These are phyloP conservation scores for Phytophthora macrochlamydospora DNA, from an alignment of 352 stramenopile species.

Conservation along the genomic window DNA sequence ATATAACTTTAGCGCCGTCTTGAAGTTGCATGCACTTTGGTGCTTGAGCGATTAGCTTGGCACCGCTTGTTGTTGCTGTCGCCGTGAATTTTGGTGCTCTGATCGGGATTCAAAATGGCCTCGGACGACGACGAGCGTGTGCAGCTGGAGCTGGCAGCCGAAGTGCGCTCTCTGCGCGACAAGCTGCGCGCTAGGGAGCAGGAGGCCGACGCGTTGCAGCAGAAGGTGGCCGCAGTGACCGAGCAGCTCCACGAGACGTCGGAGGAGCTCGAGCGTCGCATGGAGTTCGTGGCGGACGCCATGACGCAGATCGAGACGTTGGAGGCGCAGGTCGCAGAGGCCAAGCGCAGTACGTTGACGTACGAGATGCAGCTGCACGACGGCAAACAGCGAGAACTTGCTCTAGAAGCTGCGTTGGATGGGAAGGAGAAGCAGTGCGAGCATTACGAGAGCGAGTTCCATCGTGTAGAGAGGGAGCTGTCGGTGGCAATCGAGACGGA, in stretches of 20 bases:
- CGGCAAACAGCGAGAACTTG: slow-evolving; percentile 38
- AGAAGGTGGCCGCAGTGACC: slow-evolving; percentile 46
- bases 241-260: slow-evolving; percentile 57
- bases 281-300: slow-evolving; percentile 54
- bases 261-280: slow-evolving; percentile 56
- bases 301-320: slow-evolving; percentile 47
- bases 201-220: slow-evolving; percentile 39
- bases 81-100: background rate
- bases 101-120: slow-evolving; percentile 5
- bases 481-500: slow-evolving; percentile 21
- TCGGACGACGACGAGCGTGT: slow-evolving; percentile 31
- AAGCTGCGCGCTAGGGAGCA: slow-evolving; percentile 41
- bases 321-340: slow-evolving; percentile 45
- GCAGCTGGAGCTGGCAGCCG: slow-evolving; percentile 36
- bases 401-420: slow-evolving; percentile 33
- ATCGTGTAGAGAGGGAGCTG: slow-evolving; percentile 35
- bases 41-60: background rate
- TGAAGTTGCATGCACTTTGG: background rate
- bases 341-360: slow-evolving; percentile 57
- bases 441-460: slow-evolving; percentile 62
- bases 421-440: slow-evolving; percentile 46
- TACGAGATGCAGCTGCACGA: slow-evolving; percentile 70
- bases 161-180: slow-evolving; percentile 40
- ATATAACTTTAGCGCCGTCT: background rate
- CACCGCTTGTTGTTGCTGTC: background rate